Conservation (phyloP, 768 basidiomycete genomes). For the Termitomyces sp. region DNA sequence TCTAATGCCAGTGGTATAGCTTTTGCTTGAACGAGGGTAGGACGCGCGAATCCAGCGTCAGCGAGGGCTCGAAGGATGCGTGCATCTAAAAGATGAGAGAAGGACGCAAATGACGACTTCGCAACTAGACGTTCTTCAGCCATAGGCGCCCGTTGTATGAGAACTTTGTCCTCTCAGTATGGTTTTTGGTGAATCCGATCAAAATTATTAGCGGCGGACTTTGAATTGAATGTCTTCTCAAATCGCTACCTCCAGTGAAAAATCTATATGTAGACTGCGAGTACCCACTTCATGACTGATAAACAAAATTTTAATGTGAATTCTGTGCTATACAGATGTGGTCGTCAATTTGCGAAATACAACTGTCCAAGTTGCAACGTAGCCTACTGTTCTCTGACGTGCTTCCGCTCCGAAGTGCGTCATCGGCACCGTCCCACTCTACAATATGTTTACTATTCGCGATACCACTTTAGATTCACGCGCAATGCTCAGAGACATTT, state of each 20-base stretch:
- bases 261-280: slow-evolving; percentile 41
- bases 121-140: slow-evolving; percentile 39
- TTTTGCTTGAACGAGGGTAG: slow-evolving; percentile 88
- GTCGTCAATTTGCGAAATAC: slow-evolving; percentile 72
- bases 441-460: neutral
- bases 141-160: slow-evolving; percentile 23
- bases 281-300: slow-evolving; percentile 12
- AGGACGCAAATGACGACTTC: slow-evolving; percentile 47
- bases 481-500: slow-evolving; percentile 76
- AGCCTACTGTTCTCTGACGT: slow-evolving; percentile 73
- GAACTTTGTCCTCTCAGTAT: neutral
- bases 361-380: slow-evolving; percentile 80
- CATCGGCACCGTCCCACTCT: slow-evolving; percentile 2
- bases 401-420: slow-evolving; percentile 71
- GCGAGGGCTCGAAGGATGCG: slow-evolving; percentile 87
- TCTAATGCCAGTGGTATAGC: slow-evolving; percentile 91
- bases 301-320: neutral
- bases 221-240: slow-evolving; percentile 18
- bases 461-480: slow-evolving; percentile 40
- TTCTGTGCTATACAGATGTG: slow-evolving; percentile 48
- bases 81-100: slow-evolving; percentile 78
- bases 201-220: slow-evolving; percentile 20
- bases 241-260: slow-evolving; percentile 14
- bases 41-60: slow-evolving; percentile 83
- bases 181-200: slow-evolving; percentile 4